Evolutionary conservation across 768 basidiomycete species (phyloP), one percentile per base, ranked within the genome.

Genomic region (Pleurotus platypus): DNA sequence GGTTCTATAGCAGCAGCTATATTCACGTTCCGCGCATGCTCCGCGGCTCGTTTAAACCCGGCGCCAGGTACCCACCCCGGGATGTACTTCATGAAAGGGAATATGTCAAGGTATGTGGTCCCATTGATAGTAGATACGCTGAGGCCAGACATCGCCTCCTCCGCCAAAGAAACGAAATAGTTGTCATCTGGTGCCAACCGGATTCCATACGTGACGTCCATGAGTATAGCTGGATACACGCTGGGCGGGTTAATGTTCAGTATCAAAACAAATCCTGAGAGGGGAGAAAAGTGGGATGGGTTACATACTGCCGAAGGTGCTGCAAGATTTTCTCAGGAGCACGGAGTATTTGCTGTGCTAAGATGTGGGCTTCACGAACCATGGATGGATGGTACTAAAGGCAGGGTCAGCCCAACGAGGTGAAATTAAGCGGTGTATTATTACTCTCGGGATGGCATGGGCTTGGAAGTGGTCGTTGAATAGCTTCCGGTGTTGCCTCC

Each of bases 1-100:
- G 63, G 63, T 3, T 37, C n/a, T 11, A 59, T 51, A 12, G 12
- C 5, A 55, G 57, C 57, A 2, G 20, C 46, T 7, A 15, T 9
- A 7, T 48, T 38, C 4, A 49, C 12, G 15, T 57, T 48, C 38
- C 5, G 22, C 49, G 57, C 45, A 5, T 59, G 16, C 20, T 15
- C 38, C 1, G 66, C 72, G 12, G 50, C 49, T 16, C 47, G 57
- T 45, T 66, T 16, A 24, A 49, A 49, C 16, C 48, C 24, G 13
- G 48, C 48, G 4, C 48, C 48, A n/a, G 48, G 48, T n/a, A 49
- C 12, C 48, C 48, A 49, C 30, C 16, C 16, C 6, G 48, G 48
- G 48, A 49, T 35, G n/a, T 49, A 49, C 30, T 49, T 49, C 16
- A 49, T 35, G 22, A 35, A 15, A n/a, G 48, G 30, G 48, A 45